These are phyloP conservation scores for Rhizophagus sp. DNA, from an alignment of 192 early-diverging fungal species.

Conservation along the genomic window DNA sequence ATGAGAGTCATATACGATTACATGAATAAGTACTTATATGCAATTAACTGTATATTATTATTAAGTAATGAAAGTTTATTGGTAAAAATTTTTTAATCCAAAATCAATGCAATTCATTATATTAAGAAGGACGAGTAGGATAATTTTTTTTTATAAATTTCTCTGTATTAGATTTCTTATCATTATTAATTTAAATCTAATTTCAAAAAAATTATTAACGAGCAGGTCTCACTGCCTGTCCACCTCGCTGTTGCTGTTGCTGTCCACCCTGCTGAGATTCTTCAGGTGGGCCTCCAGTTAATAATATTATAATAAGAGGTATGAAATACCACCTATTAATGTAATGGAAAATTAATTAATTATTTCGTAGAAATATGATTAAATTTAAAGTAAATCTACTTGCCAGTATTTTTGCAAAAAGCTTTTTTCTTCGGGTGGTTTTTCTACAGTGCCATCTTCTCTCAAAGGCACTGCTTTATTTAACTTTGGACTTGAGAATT, in stretches of 20 bases:
- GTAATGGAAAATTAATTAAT: background rate
- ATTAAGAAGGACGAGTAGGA: too few species aligned
- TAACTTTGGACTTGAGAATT: conserved; percentile 17
- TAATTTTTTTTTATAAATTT: too few species aligned
- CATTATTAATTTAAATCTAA: too few species aligned
- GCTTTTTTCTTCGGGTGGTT: conserved; percentile 26
- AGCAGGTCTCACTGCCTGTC: background rate
- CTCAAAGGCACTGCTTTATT: conserved; percentile 13
- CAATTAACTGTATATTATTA: too few species aligned
- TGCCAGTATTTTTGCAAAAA: conserved; percentile 34
- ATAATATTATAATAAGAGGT: background rate
- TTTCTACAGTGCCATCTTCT: conserved; percentile 24
- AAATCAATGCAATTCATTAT: background rate
- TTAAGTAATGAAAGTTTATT: background rate
- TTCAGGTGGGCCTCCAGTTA: background rate
- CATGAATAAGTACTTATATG: too few species aligned
- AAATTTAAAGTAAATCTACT: background rate
- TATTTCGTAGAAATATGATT: background rate
- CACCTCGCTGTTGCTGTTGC: background rate
- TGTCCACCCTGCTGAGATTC: conserved; percentile 7
- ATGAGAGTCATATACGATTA: too few species aligned
- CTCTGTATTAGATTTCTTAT: too few species aligned
- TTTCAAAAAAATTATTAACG: background rate
- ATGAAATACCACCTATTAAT: conserved; percentile 15
- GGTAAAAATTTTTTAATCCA: background rate